phyloP scores from a whole-genome alignment of 306 rosid genomes.

The Acacia confusa region DNA sequence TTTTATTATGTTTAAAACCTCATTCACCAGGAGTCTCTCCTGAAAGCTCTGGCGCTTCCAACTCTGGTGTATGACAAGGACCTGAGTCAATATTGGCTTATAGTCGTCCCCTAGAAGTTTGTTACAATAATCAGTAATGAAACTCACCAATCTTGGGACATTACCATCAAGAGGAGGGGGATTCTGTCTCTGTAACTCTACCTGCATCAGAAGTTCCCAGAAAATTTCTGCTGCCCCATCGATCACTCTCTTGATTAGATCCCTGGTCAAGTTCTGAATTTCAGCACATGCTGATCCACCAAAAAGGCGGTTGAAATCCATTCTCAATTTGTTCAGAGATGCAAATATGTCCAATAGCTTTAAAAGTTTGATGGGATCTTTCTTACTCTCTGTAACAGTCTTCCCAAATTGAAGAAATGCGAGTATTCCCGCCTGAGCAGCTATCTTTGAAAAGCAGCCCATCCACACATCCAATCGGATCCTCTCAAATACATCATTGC shows the following conservation, averaged over 20 bases:
- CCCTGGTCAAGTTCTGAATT: slow-evolving; percentile 94
- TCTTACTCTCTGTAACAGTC: slow-evolving; percentile 92
- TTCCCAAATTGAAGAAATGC: slow-evolving; percentile 97
- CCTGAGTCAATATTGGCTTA: slow-evolving; percentile 88
- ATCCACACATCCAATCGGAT: slow-evolving; percentile 88
- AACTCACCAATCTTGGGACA: slow-evolving; percentile 76
- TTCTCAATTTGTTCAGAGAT: slow-evolving; percentile 86
- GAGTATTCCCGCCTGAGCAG: slow-evolving; percentile 95
- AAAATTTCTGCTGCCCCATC: slow-evolving; percentile 93
- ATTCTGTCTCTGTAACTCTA: slow-evolving; percentile 78
- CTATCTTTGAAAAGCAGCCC: slow-evolving; percentile 93
- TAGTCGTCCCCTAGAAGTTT: slow-evolving; percentile 87
- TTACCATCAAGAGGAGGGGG: slow-evolving; percentile 87
- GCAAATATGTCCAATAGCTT: slow-evolving; percentile 94
- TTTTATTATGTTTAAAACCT: slow-evolving; percentile 66
- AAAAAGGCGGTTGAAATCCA: slow-evolving; percentile 90
- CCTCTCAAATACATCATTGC: slow-evolving; percentile 94
- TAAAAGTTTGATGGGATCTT: slow-evolving; percentile 88
- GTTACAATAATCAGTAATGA: slow-evolving; percentile 87
- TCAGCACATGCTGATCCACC: slow-evolving; percentile 88
- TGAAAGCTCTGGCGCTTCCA: slow-evolving; percentile 92
- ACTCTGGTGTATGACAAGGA: slow-evolving; percentile 84
- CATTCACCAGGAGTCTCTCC: slow-evolving; percentile 71
- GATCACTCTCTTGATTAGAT: slow-evolving; percentile 86
- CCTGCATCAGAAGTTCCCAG: slow-evolving; percentile 90